A percentile compares a stretch with the other conserved stretches of the same genome.
Conservation (phyloP, 1,284 basidiomycete species). For the Moesziomyces sp. region DNA sequence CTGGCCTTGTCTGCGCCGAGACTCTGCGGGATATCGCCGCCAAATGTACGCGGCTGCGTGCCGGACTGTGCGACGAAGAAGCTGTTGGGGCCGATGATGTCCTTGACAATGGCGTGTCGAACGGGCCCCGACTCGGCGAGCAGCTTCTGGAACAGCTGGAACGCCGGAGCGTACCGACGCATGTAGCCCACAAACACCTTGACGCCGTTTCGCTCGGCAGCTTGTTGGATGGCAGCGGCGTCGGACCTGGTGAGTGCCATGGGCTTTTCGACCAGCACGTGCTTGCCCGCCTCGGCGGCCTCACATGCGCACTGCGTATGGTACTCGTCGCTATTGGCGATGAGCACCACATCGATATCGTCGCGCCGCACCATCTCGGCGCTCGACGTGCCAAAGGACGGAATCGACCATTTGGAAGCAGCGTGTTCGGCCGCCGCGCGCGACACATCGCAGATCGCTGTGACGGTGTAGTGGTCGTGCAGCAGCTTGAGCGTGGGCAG, state of each 20-base stretch:
- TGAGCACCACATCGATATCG: constrained; percentile 63
- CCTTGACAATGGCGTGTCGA: constrained; percentile 68
- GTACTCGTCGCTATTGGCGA: constrained; percentile 54
- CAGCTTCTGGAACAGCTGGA: constrained; percentile 65
- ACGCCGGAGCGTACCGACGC: constrained; percentile 69
- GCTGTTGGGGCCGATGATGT: constrained; percentile 69
- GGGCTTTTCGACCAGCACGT: constrained; percentile 59
- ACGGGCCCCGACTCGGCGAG: constrained; percentile 64
- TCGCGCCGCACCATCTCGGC: constrained; percentile 49
- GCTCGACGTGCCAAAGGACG: constrained; percentile 36
- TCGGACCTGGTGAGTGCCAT: constrained; percentile 50
- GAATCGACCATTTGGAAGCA: constrained; percentile 62
- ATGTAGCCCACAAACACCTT: constrained; percentile 69
- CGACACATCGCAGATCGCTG: constrained; percentile 67
- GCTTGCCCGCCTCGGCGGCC: constrained; percentile 43
- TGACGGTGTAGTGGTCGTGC: constrained; percentile 53
- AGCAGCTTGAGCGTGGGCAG: constrained; percentile 62
- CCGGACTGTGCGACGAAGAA: constrained; percentile 68
- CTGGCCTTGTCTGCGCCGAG: constrained; percentile 21
- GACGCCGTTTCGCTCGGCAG: constrained; percentile 29
- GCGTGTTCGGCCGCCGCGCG: constrained; percentile 57
- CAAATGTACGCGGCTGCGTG: constrained; percentile 62
- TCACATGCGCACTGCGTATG: constrained; percentile 47
- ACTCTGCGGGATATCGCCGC: constrained; percentile 53
- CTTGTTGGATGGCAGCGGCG: constrained; percentile 31